Base-by-base conservation (phyloP, 352 stramenopile species). In the Globisporangium splendens region DNA sequence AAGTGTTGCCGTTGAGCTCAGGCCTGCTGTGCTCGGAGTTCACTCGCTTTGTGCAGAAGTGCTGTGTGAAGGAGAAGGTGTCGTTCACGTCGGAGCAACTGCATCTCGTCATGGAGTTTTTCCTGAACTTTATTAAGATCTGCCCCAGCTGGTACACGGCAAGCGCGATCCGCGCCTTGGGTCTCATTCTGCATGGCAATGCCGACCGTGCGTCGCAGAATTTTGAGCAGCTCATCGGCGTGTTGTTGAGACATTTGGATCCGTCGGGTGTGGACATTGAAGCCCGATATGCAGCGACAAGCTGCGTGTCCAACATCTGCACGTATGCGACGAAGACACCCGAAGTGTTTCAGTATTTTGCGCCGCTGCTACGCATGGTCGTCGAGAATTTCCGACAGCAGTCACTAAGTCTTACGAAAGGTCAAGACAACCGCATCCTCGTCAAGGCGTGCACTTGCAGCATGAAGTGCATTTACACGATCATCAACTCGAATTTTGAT, bases 311-410 rank as follows among this genome's bases (percentile, higher is more conserved):
- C 18, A 89, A 85, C 48, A 88, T 95, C 48, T 91, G 78, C 61
- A 72, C 73, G 0, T 80, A 89, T 24, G 73, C 79, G 0, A 73
- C 73, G n/a, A 86, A 88, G 63, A 86, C 81, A 31, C 77, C 86
- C 1, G 73, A 88, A 50, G 74, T 89, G 38, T 77, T 87, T 54
- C 70, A 75, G 39, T 85, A 81, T 64, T 89, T 91, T 76, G 66
- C 76, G 46, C 68, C 73, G 62, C 73, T 95, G 70, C 56, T 93
- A 62, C 81, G 79, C 15, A 89, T 92, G 68, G 79, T 92, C 48
- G 79, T 91, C 41, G 86, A 95, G 63, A 95, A 95, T 57, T 90
- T 93, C 51, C 76, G 83, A 5, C 82, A 93, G 58, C 86, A 95
- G 58, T 70, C 77, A 22, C 72, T 77, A 8, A 88, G 79, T 43